phyloP scores from a whole-genome alignment of 2,329 filamentous ascomycete genomes.

The Zelopaecilomyces penicillatus region DNA sequence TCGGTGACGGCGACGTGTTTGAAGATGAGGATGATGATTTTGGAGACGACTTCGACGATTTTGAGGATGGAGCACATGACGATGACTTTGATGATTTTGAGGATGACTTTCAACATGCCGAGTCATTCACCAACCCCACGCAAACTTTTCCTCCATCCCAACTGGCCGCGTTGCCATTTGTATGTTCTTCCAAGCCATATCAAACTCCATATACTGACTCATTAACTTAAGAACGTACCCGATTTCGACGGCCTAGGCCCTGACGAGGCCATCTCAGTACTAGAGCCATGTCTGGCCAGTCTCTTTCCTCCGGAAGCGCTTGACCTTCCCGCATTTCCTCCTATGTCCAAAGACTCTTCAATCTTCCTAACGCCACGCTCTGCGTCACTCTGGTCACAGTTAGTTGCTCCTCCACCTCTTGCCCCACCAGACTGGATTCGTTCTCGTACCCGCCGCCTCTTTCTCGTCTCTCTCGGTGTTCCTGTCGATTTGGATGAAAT shows the following conservation, averaged over 20 bases:
- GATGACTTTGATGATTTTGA: slow-evolving; percentile 63
- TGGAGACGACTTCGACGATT: slow-evolving; percentile 53
- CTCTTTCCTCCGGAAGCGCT: slow-evolving; percentile 55
- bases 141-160: slow-evolving; percentile 25
- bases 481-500: slow-evolving; percentile 97
- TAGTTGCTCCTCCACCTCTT: slow-evolving; percentile 87
- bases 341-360: slow-evolving; percentile 46
- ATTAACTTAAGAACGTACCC: slow-evolving; percentile 48
- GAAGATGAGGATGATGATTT: slow-evolving; percentile 38
- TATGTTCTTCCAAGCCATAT: slow-evolving; percentile 18
- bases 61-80: slow-evolving; percentile 48
- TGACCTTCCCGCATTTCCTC: slow-evolving; percentile 41
- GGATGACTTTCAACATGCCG: slow-evolving; percentile 57
- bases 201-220: not conserved
- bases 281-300: slow-evolving; percentile 57
- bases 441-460: slow-evolving; percentile 86
- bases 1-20: slow-evolving; percentile 17
- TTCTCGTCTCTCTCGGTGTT: slow-evolving; percentile 90
- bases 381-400: slow-evolving; percentile 89
- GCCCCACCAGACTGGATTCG: slow-evolving; percentile 98
- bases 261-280: slow-evolving; percentile 51
- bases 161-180: slow-evolving; percentile 36
- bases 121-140: slow-evolving; percentile 18
- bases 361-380: slow-evolving; percentile 80
- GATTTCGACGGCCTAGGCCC: slow-evolving; percentile 55